Evolutionary conservation across 371 early-diverging fungal species (phyloP).

Genomic region (Choanephora cucurbitarum): DNA sequence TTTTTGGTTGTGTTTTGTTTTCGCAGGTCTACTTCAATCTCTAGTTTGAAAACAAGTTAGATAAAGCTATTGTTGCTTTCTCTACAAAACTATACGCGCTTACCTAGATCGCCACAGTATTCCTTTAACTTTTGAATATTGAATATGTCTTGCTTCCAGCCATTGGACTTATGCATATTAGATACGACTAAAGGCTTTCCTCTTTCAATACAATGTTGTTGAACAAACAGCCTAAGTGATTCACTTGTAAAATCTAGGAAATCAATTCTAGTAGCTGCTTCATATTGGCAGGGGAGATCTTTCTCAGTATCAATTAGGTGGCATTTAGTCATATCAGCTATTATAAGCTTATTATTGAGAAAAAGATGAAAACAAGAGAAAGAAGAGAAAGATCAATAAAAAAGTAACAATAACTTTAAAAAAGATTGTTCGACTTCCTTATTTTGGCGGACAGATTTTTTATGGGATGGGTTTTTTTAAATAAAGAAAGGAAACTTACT

Average conservation of each 20-base stretch:
- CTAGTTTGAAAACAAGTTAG: background rate
- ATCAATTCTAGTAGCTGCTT: slow-evolving; percentile 16
- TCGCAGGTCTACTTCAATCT: background rate
- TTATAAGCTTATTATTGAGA: no score
- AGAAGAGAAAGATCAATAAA: no score
- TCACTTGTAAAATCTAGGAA: slow-evolving; percentile 6
- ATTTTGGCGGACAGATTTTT: no score
- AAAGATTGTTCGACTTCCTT: no score
- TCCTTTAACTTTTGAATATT: slow-evolving; percentile 29
- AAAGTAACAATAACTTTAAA: no score
- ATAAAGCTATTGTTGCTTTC: slow-evolving; percentile 3
- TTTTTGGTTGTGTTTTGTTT: background rate
- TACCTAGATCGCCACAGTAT: slow-evolving; percentile 34
- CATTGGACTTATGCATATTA: slow-evolving; percentile 32
- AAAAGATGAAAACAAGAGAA: no score
- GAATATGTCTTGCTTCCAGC: slow-evolving; percentile 40
- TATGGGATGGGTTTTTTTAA: no score
- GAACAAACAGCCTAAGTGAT: slow-evolving; percentile 20
- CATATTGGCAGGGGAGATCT: background rate
- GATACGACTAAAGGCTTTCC: slow-evolving; percentile 53
- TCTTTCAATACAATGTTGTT: slow-evolving; percentile 31
- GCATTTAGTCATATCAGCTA: background rate
- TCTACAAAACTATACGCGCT: slow-evolving; percentile 1
- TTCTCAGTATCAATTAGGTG: background rate
- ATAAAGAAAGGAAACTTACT: no score